Percentiles rank a stretch among this genome's conserved stretches.
Evolutionary conservation across 441 rosid genomes (phyloP).

Genomic region (Erodium chrysanthum): DNA sequence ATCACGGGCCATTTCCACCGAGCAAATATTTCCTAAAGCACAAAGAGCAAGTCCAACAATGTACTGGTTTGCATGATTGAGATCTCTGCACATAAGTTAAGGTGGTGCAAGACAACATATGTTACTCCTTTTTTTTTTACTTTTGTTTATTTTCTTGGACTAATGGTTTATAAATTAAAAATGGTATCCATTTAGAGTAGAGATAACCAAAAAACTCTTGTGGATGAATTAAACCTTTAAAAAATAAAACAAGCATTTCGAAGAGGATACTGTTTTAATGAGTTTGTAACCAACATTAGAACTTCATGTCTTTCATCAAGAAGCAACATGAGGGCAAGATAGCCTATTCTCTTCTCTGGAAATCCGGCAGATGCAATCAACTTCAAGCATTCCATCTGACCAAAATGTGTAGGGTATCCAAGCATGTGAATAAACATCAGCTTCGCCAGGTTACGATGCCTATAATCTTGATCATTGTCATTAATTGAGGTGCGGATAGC

Average conservation of each 20-base stretch:
- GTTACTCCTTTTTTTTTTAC: conserved; percentile 11
- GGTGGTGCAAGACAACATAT: conserved; percentile 27
- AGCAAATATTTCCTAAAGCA: conserved; percentile 96
- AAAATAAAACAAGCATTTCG: conserved; percentile 8
- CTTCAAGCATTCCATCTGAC: conserved; percentile 98
- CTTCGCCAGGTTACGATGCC: conserved; percentile 85
- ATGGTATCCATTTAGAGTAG: neutral
- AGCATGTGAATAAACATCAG: conserved; percentile 99
- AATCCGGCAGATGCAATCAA: conserved; percentile 87
- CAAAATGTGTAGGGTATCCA: conserved; percentile 98
- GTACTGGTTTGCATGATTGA: conserved; percentile 91
- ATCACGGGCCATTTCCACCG: conserved; percentile 99
- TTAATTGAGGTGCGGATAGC: conserved; percentile 80
- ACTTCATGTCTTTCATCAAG: conserved; percentile 99
- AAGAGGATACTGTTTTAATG: conserved; percentile 93
- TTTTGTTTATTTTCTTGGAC: neutral
- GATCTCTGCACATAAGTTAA: conserved; percentile 78
- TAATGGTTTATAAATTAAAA: neutral
- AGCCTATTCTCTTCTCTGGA: conserved; percentile 97
- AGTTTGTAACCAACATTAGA: conserved; percentile 95
- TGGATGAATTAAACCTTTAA: conserved; percentile 1
- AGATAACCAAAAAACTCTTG: neutral
- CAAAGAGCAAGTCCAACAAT: conserved; percentile 97
- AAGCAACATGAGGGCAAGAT: conserved; percentile 93
- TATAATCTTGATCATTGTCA: conserved; percentile 79